A percentile compares a stretch with the other conserved stretches of the same genome.
Conservation (phyloP, 2,329 filamentous ascomycete genomes). For the Calycina herbarum region DNA sequence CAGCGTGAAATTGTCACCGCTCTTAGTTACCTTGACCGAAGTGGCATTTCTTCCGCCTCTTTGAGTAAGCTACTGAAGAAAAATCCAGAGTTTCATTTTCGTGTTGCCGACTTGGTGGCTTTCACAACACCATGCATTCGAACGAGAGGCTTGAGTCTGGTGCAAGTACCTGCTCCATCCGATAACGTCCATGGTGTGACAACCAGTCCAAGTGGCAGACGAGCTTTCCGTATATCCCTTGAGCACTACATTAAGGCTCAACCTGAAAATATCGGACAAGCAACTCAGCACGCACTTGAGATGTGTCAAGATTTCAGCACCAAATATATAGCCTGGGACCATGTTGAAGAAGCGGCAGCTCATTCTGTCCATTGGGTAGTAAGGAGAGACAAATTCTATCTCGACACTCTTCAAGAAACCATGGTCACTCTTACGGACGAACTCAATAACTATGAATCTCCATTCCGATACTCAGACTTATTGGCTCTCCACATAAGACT, state of each 20-base stretch:
- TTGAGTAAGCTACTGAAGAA: conserved; percentile 21
- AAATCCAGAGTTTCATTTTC: conserved; percentile 23
- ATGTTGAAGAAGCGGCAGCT: conserved; percentile 15
- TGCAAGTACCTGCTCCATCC: conserved; percentile 31
- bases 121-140: conserved; percentile 18
- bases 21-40: conserved; percentile 21
- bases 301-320: conserved; percentile 23
- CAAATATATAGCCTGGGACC: conserved; percentile 21
- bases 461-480: conserved; percentile 18
- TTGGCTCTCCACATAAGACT: conserved; percentile 23
- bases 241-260: conserved; percentile 21
- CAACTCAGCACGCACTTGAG: conserved; percentile 13
- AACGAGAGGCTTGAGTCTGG: conserved; percentile 19
- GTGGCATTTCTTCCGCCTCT: conserved; percentile 18
- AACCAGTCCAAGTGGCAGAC: conserved; percentile 22
- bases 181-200: conserved; percentile 28
- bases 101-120: conserved; percentile 27
- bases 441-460: background rate
- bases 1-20: conserved; percentile 26
- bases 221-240: conserved; percentile 23
- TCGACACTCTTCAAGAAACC: conserved; percentile 12
- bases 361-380: conserved; percentile 22
- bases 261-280: conserved; percentile 10
- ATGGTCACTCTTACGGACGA: background rate
- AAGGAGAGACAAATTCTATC: conserved; percentile 14